Evolutionary conservation across 2,329 filamentous ascomycete genomes (phyloP), one percentile per base, ranked within the genome.

Genomic region (Aspergillus aculeatinus): DNA sequence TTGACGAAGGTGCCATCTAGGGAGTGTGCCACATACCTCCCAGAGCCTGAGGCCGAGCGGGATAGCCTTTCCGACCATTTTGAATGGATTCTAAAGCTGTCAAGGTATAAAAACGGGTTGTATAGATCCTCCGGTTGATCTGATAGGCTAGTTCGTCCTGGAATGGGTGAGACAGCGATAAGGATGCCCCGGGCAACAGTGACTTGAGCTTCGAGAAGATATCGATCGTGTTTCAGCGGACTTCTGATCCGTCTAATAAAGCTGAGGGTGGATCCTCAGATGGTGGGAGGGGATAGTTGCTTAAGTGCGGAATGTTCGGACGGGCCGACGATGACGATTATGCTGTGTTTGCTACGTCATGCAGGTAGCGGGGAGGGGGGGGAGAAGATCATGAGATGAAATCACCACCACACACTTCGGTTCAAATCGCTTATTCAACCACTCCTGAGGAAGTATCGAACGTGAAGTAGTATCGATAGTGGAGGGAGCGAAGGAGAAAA

Each of bases 331-430:
- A 72, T 73, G 71, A 74, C 68, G 67, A 69, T 29, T 69, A 69
- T 66, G 59, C 54, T 60, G 53, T 48, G 19, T 64, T 60, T 52
- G 59, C 70, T 72, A 74, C 72, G 72, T 74, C 72, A 74, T 74
- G 65, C 62, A 35, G 66, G 64, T 57, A 60, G 63, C 56, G 56
- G 48, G 55, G 65, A 16, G 33, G 12, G 7, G 7, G 21, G 27
- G 27, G 27, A 29, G 27, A 29, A 29, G 27, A 61, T 67, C 65
- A 65, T 68, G 66, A 68, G 65, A 67, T 68, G 66, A 68, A 66
- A 67, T 68, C 66, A 68, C 64, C 64, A 66, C 61, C 57, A 55
- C 42, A 19, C 33, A 16, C 51, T 53, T 53, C 27, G 51, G 35
- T 12, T 44, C n/a, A 29, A 19, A 44, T 44, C 39, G 39, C 39